phyloP scores from a whole-genome alignment of 306 rosid species.

The Abrus precatorius region DNA sequence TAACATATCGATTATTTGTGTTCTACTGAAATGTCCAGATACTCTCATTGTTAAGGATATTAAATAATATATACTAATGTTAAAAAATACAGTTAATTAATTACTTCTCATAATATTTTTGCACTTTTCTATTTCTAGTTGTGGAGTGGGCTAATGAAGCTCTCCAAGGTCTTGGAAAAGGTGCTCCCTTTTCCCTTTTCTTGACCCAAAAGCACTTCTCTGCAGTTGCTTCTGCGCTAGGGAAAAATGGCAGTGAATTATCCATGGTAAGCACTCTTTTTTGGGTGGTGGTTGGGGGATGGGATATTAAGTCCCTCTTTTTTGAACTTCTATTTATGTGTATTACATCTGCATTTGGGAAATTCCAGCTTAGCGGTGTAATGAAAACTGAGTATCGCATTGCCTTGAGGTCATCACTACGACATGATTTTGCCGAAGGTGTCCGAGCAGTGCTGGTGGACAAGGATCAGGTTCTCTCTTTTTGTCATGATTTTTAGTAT shows the following conservation, averaged over 20 bases:
- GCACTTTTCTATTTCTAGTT: conserved; percentile 59
- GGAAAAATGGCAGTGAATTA: conserved; percentile 60
- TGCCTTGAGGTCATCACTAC: conserved; percentile 84
- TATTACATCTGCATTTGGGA: conserved; percentile 36
- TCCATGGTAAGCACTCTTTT: conserved; percentile 69
- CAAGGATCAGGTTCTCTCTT: conserved; percentile 87
- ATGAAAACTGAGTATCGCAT: conserved; percentile 94
- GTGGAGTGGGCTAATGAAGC: conserved; percentile 96
- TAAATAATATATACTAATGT: conserved; percentile 16
- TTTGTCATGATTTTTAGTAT: conserved; percentile 23
- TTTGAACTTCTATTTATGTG: conserved; percentile 8
- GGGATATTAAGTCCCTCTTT: background rate
- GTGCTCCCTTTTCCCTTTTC: conserved; percentile 93
- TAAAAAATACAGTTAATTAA: conserved; percentile 5
- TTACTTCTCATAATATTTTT: conserved; percentile 24
- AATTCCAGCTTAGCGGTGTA: conserved; percentile 74
- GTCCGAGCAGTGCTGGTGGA: conserved; percentile 96
- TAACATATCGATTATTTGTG: conserved; percentile 24
- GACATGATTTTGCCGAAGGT: conserved; percentile 92
- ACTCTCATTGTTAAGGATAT: conserved; percentile 1
- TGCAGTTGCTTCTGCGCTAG: conserved; percentile 77
- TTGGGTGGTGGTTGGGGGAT: background rate
- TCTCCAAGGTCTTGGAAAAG: conserved; percentile 90
- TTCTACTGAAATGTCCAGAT: conserved; percentile 27
- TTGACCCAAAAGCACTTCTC: conserved; percentile 86